Percentiles rank a stretch among this genome's conserved stretches.
Evolutionary conservation across 352 stramenopile species (phyloP).

Genomic region (Globisporangium middletonii): DNA sequence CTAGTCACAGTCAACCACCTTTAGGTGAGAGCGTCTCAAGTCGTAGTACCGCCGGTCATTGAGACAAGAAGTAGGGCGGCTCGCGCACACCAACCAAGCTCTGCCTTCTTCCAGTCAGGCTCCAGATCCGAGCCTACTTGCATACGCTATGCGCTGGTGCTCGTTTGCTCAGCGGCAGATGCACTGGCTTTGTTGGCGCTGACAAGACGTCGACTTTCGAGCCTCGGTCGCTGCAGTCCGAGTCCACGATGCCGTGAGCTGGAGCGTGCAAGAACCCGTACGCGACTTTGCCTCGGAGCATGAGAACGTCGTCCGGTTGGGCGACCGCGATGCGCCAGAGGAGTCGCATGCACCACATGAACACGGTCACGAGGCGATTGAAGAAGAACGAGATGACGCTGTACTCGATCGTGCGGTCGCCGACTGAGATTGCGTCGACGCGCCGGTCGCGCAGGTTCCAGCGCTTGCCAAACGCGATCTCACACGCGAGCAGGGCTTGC

Average conservation of each 20-base stretch:
- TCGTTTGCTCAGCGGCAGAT: no score
- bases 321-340: slow-evolving; percentile 1
- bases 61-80: no score
- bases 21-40: no score
- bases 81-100: no score
- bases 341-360: slow-evolving; percentile 3
- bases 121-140: no score
- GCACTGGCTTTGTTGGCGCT: no score
- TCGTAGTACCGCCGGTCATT: no score
- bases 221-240: no score
- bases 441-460: slow-evolving; percentile 12
- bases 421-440: slow-evolving; percentile 3
- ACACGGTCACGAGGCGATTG: slow-evolving; percentile 6
- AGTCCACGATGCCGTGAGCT: neutral
- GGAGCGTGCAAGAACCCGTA: neutral
- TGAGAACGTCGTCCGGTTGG: neutral
- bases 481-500: slow-evolving; percentile 3
- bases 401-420: neutral
- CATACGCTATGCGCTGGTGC: no score
- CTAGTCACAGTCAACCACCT: no score
- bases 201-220: no score
- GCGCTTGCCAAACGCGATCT: slow-evolving; percentile 9
- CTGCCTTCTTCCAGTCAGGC: no score
- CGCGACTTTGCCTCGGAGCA: slow-evolving; percentile 8
- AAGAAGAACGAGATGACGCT: slow-evolving; percentile 9